Evolutionary conservation across 2,329 filamentous ascomycete species (phyloP), one percentile per base, ranked within the genome.

Genomic region (Biscogniauxia marginata): DNA sequence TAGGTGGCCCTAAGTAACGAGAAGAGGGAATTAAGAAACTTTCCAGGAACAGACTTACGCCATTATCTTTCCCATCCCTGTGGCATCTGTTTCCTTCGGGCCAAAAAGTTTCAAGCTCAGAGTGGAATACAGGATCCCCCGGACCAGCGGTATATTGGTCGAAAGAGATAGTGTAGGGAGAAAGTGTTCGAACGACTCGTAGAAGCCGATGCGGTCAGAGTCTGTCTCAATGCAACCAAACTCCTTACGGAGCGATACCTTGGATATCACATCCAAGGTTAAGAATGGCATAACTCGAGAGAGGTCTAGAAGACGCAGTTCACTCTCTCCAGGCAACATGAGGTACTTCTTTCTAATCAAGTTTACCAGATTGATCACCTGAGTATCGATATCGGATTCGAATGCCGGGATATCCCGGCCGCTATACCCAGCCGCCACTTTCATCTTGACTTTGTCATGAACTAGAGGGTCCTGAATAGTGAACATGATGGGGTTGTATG

Each of bases 251-350:
- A 65, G 65, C 0, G 67, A 56, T 13, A 70, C 49, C 4, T 59
- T 58, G 19, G 64, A 63, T 51, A 71, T 64, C 13, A 65, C 63
- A 52, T 70, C 69, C 8, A 71, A 34, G 25, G 60, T 61, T 50
- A 63, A 64, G 13, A 54, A 59, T 0, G 49, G 39, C 5, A 55
- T 20, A 1, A 60, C 43, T 18, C 48, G 21, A 6, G 51, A 58
- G 3, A 67, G 51, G 21, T 63, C 44, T 8, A 63, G 24, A 13
- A 57, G 53, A 18, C 50, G 55, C 46, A 30, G 53, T 19, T 49
- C 44, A 8, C 43, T 49, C 21, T 6, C 7, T 4, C 24, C 46
- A 18, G 50, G 19, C 2, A n/a, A 24, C 5, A 55, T 24, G 21
- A 64, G 49, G 46, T 65, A 65, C 20, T 62, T 57, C 5, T 49